Base-by-base conservation (phyloP, 345 rosid genomes). In the Abelmoschus esculentus region DNA sequence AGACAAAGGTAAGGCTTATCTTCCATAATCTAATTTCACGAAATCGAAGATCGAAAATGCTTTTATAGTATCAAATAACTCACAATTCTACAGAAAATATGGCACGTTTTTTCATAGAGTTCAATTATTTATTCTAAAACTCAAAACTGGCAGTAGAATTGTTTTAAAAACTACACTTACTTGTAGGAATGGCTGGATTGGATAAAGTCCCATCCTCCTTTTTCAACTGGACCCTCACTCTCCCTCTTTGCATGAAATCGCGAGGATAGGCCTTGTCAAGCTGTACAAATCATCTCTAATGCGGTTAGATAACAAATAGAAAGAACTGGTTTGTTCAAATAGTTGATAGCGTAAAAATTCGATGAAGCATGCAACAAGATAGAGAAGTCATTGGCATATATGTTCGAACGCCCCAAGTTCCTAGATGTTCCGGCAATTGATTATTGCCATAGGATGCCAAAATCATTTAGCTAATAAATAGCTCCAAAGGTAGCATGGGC, bases 181-280 rank as follows among this genome's bases (percentile, higher is more conserved):
- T 85, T 34, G 96, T 86, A 74, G 92, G 67, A 71, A 95, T 82
- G 36, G 96, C 87, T 2, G 92, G 96, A 83, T 91, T 95, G 67
- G 36, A 70, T 5, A 86, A 82, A 72, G 88, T 84, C 50, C 97
- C 99, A 70, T 95, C 98, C 76, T 88, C 98, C 75, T 76, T 85
- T 80, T 81, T 95, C 77, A 95, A 82, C 62, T 78, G 74, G 3
- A 90, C 95, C 70, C 97, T 88, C 50, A 91, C 96, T 79, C 97
- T 88, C 72, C 97, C 97, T 74, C 83, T 68, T 88, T 95, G 99
- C 96, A 91, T 87, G 80, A 84, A 91, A 82, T 95, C 96, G 0
- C 97, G 89, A 3, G 97, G 97, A 67, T 91, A 95, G 26, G 93
- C 96, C 83, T 95, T 91, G 70, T 91, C 96, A 77, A 86, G 76